Evolutionary conservation across 345 rosid genomes (phyloP), one percentile per base, ranked within the genome.

Genomic region (Isatis tinctoria): DNA sequence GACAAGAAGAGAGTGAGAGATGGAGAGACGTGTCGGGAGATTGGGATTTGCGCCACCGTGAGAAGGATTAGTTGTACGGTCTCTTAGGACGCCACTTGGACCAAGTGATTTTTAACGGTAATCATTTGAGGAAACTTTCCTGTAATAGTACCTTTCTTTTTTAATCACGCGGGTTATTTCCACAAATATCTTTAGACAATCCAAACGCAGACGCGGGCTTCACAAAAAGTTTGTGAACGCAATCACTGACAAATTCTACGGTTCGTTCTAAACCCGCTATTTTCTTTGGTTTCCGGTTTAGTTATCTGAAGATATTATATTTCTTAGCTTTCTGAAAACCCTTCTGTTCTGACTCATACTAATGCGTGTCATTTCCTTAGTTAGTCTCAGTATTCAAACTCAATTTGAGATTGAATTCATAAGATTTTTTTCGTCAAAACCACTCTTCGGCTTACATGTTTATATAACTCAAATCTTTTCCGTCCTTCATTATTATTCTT

Each of bases 81-180:
- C 47, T 18, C 70, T 54, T 24, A 53, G 52, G 22, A 33, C 26
- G 26, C 79, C 79, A 76, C 79, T 76, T 76, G 79, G 78, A 59
- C 27, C 36, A 27, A 27, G 51, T 53, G 39, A 17, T 5, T 27
- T 52, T 36, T 14, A 67, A 51, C 60, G 36, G 66, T 65, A 57
- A 65, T 73, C 2, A 56, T n/a, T 26, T 17, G 48, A 40, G 12
- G 10, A 53, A 52, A 52, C 58, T 22, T 22, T 22, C n/a, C n/a
- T n/a, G n/a, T 9, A 20, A 28, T 32, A 1, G 6, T n/a, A 18
- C 33, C 22, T 41, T 10, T 33, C 33, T 28, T 1, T 32, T n/a
- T 65, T 44, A 56, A 18, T 66, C 60, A 66, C 68, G 78, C 53
- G 52, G 6, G 18, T 27, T 2, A 47, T 56, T 33, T 37, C 26